Evolutionary conservation across 1,284 basidiomycete genomes (phyloP), one percentile per base, ranked within the genome.

Genomic region (Polyporus tsugae): DNA sequence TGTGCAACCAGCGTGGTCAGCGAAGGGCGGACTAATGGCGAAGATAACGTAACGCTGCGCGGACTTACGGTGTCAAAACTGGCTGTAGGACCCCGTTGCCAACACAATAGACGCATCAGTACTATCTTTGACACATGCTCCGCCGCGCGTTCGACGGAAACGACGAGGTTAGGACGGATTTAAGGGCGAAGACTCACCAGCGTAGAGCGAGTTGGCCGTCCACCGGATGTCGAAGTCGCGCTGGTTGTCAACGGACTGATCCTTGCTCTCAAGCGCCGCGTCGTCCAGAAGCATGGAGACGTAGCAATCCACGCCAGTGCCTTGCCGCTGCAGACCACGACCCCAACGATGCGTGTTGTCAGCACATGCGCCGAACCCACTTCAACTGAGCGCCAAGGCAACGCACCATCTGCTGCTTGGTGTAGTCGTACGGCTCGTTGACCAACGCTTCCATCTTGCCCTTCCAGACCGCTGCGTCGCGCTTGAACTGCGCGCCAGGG

Each of bases 151-250:
- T 13, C 29, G 19, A 58, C 55, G 33, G 55, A 36, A 33, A n/a
- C 17, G 15, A 55, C 33, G 55, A 33, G 55, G 55, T 9, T 57
- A 36, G 17, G 15, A 19, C 33, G 55, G 55, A 22, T 19, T n/a
- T 38, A 38, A n/a, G 35, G 17, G 19, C 65, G 72, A 4, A 11
- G 10, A 62, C 71, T 52, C 35, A 75, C 82, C 82, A 25, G 84
- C 80, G 74, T 90, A 92, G 88, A 92, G 91, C n/a, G 89, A 91
- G 75, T 91, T 91, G 6, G 91, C 91, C 1, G 88, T 86, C 88
- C 89, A 90, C 69, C 88, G 87, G 61, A 92, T 80, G 70, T 92
- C 90, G 68, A 88, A 87, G 71, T 90, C 87, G 42, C 83, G 80
- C 55, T 83, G 78, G 4, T 73, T 71, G 42, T 80, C 76, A 4